phyloP scores from a whole-genome alignment of 495 filamentous ascomycete species.

The Annulohypoxylon maeteangense region DNA sequence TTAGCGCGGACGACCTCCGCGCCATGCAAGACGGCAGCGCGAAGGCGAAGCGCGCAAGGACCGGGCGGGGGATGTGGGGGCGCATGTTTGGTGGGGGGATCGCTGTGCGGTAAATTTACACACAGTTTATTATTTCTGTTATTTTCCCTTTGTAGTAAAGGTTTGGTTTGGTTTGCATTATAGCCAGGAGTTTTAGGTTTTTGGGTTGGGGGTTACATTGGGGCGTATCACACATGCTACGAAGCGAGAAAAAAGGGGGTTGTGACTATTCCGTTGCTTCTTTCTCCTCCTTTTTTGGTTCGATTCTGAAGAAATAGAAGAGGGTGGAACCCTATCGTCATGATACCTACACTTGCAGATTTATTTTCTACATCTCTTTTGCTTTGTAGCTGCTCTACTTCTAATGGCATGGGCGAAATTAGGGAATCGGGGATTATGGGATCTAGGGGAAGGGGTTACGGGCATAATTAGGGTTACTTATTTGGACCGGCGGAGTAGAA shows the following conservation, averaged over 20 bases:
- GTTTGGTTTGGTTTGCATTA: conserved; percentile 17
- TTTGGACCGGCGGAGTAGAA: conserved; percentile 12
- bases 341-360: conserved; percentile 28
- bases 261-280: conserved; percentile 8
- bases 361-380: neutral
- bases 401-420: conserved; percentile 22
- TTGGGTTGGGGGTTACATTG: conserved; percentile 1
- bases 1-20: conserved; percentile 55
- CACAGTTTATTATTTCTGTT: neutral
- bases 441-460: conserved; percentile 6
- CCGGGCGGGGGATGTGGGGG: conserved; percentile 53
- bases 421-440: neutral
- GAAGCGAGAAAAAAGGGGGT: conserved; percentile 20
- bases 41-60: conserved; percentile 52
- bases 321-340: conserved; percentile 27
- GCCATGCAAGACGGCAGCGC: conserved; percentile 51
- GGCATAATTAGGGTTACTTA: conserved; percentile 22
- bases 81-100: conserved; percentile 50
- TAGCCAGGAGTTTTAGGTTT: conserved; percentile 38
- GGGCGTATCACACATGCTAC: conserved; percentile 30
- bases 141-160: conserved; percentile 20
- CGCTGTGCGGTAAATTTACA: conserved; percentile 10
- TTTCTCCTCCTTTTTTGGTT: conserved; percentile 6
- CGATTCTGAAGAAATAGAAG: conserved; percentile 27
- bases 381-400: neutral